Base-by-base conservation (phyloP, 768 basidiomycete species). In the Pulveroboletus frians region DNA sequence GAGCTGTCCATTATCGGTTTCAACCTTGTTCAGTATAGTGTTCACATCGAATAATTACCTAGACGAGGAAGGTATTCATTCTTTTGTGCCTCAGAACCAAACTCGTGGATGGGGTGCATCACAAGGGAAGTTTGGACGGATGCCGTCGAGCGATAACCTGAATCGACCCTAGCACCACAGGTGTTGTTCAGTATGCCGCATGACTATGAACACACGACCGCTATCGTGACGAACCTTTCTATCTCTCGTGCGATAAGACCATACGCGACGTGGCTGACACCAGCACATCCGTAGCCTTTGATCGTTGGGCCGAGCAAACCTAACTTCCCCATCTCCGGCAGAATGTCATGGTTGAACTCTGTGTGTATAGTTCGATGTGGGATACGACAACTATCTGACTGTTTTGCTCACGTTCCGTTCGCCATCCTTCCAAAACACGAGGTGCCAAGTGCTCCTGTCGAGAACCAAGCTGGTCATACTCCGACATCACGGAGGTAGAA, bases 121-220 rank as follows among this genome's bases (percentile, higher is more conserved):
- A 95, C 92, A 23, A 99, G 80, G 17, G 92, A 94, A 1, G 89
- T 92, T 67, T 98, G 95, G 3, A 98, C 95, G 15, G 93, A 96
- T 54, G 92, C 84, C 4, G 85, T 94, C 5, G 91, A 94, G 21
- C 95, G 88, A 63, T 96, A 98, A 0, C 95, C 95, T 3, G 94
- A 97, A 64, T 99, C 95, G 34, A 98, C 84, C 53, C 94, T 92
- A 57, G 14, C 0, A 44, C 51, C 49, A 30, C 3, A 14, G 20
- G 38, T 44, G 34, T 7, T 5, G 39, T 15, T 54, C 38, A 56
- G 43, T n/a, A 26, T 42, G 29, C 29, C 38, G 54, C 13, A 32
- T 29, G 30, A 36, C 18, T 5, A 37, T 23, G 15, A 36, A 34
- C 35, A 36, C 21, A 40, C 9, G 18, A 20, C 11, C 9, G 39